These are phyloP conservation scores for Balakata baccata DNA, from an alignment of 345 rosid genomes.

Conservation along the genomic window DNA sequence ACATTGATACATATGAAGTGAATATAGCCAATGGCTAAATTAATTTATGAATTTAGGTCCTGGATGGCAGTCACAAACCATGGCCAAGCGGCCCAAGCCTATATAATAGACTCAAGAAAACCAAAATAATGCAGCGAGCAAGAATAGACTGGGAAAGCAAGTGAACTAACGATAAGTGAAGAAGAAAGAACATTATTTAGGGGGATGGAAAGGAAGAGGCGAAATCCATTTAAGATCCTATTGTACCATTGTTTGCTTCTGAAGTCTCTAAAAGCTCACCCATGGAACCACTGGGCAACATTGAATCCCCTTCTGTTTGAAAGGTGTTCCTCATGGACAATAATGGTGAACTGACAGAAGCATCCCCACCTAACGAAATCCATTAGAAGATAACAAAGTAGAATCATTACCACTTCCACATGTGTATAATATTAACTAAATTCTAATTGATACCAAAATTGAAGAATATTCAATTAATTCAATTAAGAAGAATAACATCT, in stretches of 20 bases:
- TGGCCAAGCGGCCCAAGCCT: not conserved
- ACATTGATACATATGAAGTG: not conserved
- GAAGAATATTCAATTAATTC: not conserved
- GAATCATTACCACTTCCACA: not conserved
- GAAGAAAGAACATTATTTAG: not conserved
- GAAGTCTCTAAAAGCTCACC: conserved; percentile 16
- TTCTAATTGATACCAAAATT: not conserved
- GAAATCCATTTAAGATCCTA: conserved; percentile 12
- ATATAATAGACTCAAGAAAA: not conserved
- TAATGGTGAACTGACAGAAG: conserved; percentile 42
- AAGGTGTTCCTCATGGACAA: conserved; percentile 34
- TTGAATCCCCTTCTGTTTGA: conserved; percentile 21
- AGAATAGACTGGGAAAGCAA: not conserved
- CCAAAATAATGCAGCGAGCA: too few species aligned
- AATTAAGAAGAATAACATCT: conserved; percentile 3
- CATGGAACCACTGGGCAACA: conserved; percentile 13
- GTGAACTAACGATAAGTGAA: not conserved
- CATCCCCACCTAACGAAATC: conserved; percentile 57
- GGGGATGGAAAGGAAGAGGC: not conserved
- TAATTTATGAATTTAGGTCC: not conserved
- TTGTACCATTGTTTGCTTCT: conserved; percentile 23
- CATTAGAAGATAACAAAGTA: conserved; percentile 4
- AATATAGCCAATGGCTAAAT: not conserved
- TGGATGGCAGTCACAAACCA: not conserved
- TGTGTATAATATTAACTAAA: not conserved